Evolutionary conservation across 768 basidiomycete genomes (phyloP).

Genomic region (Podaxis sp.): DNA sequence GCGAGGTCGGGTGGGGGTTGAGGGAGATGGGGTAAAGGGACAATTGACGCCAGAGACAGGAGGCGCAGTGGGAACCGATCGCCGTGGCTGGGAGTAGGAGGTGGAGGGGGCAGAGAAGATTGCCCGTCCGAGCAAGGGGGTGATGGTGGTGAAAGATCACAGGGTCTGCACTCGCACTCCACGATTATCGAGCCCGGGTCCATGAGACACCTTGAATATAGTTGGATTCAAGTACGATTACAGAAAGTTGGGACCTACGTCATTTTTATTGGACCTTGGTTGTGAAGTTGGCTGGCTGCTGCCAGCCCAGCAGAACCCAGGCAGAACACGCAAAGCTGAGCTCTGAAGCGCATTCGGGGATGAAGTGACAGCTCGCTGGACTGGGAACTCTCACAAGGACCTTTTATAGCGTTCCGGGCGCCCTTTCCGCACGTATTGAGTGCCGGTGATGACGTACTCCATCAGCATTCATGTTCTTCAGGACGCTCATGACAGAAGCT

Average conservation of each 20-base stretch:
- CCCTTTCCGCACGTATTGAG: too few relatives aligned
- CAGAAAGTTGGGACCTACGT: neutral
- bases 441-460: too few relatives aligned
- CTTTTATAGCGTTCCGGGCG: too few relatives aligned
- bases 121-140: neutral
- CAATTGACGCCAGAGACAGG: neutral
- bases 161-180: neutral
- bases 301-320: too few relatives aligned
- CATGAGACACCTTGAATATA: neutral
- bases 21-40: neutral
- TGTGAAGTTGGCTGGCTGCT: neutral
- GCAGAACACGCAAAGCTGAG: too few relatives aligned
- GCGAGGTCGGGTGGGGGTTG: neutral
- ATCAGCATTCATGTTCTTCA: too few relatives aligned
- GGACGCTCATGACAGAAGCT: too few relatives aligned
- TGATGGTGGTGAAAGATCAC: neutral
- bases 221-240: neutral
- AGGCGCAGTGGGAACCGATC: neutral
- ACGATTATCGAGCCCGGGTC: neutral
- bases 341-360: too few relatives aligned
- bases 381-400: too few relatives aligned
- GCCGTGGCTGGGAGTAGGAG: neutral
- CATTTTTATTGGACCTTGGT: neutral
- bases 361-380: too few relatives aligned
- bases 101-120: neutral